phyloP scores from a whole-genome alignment of 495 filamentous ascomycete species.

The Sordaria brevicollis region DNA sequence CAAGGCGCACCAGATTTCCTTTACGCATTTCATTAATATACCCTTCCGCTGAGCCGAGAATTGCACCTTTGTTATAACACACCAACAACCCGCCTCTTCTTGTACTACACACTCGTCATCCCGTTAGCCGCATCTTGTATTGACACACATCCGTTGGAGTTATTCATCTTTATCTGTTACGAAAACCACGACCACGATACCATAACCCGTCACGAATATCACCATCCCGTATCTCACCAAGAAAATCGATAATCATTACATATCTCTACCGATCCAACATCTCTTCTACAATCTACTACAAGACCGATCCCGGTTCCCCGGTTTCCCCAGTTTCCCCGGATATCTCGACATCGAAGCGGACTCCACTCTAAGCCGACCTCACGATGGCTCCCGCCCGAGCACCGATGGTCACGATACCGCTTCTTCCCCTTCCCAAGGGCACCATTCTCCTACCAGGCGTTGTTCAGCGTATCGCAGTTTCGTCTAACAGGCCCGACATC shows the following conservation, averaged over 20 bases:
- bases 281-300: not conserved
- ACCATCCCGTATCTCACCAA: not conserved
- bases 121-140: not conserved
- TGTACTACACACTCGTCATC: not conserved
- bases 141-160: not conserved
- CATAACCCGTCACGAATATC: not conserved
- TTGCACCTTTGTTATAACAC: not conserved
- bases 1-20: not conserved
- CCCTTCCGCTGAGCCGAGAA: not conserved
- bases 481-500: slow-evolving; percentile 67
- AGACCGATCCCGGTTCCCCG: not conserved
- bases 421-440: slow-evolving; percentile 66
- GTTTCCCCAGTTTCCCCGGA: not conserved
- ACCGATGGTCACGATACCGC: slow-evolving; percentile 43
- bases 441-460: slow-evolving; percentile 73
- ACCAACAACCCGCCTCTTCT: not conserved
- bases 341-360: not conserved
- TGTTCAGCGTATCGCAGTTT: slow-evolving; percentile 63
- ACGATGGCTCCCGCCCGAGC: slow-evolving; percentile 13
- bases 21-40: not conserved
- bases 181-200: not conserved
- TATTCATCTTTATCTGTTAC: not conserved
- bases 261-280: not conserved
- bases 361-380: not conserved
- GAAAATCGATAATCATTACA: not conserved